phyloP scores from a whole-genome alignment of 768 basidiomycete species.

The Termitomyces sp. region DNA sequence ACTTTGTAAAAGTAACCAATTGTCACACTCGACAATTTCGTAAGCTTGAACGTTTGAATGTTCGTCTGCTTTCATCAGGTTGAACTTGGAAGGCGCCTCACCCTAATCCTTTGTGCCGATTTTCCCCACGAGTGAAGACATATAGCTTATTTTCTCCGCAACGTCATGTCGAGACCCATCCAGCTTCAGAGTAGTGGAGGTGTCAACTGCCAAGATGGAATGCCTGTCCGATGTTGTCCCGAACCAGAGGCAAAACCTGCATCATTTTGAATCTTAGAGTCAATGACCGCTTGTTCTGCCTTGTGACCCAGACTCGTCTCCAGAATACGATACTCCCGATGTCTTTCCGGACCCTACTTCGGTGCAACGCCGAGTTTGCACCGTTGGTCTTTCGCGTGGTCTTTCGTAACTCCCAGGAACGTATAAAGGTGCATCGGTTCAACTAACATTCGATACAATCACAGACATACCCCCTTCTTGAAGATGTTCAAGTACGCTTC shows the following conservation, averaged over 20 bases:
- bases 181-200: neutral
- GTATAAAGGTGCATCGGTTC: constrained; percentile 11
- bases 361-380: constrained; percentile 35
- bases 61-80: neutral
- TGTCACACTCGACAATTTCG: too few relatives aligned
- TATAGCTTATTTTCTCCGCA: neutral
- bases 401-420: neutral
- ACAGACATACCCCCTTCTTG: neutral
- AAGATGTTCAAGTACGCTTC: constrained; percentile 46
- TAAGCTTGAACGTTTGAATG: neutral
- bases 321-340: constrained; percentile 16
- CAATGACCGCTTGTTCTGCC: constrained; percentile 24
- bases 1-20: neutral
- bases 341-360: constrained; percentile 24
- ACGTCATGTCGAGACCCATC: neutral
- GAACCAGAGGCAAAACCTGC: constrained; percentile 12
- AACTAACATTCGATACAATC: constrained; percentile 7
- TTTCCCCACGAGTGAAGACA: neutral
- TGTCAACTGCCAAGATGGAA: neutral
- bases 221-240: constrained; percentile 19
- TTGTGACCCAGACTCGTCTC: constrained; percentile 19
- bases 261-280: constrained; percentile 5
- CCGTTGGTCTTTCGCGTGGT: constrained; percentile 1
- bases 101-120: neutral
- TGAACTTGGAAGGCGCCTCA: neutral